Percentiles rank a stretch among this genome's conserved stretches.
Conservation (phyloP, 441 rosid species). For the Viola pubescens region DNA sequence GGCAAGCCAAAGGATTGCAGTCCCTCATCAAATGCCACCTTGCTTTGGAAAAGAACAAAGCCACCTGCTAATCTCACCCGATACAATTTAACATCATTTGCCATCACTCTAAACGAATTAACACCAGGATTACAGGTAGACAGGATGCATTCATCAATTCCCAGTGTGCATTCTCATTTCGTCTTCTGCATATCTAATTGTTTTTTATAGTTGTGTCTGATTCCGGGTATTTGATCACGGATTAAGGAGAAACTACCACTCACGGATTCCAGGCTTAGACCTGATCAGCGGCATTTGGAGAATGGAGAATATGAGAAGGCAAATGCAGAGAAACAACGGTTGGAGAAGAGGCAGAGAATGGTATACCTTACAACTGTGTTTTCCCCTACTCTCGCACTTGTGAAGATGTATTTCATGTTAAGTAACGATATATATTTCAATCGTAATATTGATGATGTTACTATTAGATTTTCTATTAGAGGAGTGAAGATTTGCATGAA, state of each 20-base stretch:
- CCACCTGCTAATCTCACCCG: constrained; percentile 75
- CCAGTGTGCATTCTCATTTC: constrained; percentile 21
- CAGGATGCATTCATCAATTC: constrained; percentile 27
- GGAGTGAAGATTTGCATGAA: not conserved
- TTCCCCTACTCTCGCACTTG: not conserved
- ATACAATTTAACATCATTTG: constrained; percentile 90
- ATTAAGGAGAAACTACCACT: constrained; percentile 96
- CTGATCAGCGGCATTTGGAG: constrained; percentile 90
- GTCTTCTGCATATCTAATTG: constrained; percentile 37
- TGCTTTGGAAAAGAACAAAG: constrained; percentile 74
- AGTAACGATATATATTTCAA: too few species aligned
- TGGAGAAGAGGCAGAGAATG: constrained; percentile 92
- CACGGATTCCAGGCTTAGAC: constrained; percentile 87
- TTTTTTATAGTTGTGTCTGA: constrained; percentile 46
- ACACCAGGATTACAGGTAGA: constrained; percentile 84
- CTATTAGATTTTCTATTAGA: not conserved
- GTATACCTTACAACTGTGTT: constrained; percentile 24
- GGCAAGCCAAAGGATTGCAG: constrained; percentile 48
- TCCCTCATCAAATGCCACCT: constrained; percentile 41
- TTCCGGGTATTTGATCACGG: constrained; percentile 53
- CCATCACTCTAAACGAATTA: constrained; percentile 79
- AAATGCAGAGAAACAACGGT: constrained; percentile 74
- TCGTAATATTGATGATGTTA: too few species aligned
- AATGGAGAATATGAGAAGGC: constrained; percentile 95
- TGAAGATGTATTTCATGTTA: not conserved